These are phyloP conservation scores for Mortierella claussenii DNA, from an alignment of 192 early-diverging fungal species.

Conservation along the genomic window DNA sequence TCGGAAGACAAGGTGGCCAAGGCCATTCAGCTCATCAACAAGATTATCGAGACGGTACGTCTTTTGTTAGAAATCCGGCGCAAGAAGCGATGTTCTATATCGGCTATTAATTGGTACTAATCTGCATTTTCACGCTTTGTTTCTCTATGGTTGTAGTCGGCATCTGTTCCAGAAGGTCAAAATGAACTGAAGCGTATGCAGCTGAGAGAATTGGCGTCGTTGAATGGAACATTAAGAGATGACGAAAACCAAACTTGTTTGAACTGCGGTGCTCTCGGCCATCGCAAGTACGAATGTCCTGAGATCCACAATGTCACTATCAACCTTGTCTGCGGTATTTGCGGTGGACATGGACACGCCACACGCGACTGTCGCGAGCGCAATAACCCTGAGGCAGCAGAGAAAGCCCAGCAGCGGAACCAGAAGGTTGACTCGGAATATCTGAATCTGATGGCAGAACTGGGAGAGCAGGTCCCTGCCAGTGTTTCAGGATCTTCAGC, in stretches of 20 bases:
- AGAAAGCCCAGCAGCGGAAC: slow-evolving; percentile 80
- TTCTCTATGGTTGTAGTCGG: slow-evolving; percentile 58
- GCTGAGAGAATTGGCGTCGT: slow-evolving; percentile 90
- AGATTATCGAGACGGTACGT: slow-evolving; percentile 92
- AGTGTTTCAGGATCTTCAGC: slow-evolving; percentile 9
- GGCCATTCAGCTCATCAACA: slow-evolving; percentile 87
- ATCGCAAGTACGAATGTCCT: slow-evolving; percentile 92
- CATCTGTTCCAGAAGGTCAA: slow-evolving; percentile 92
- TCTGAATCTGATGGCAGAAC: slow-evolving; percentile 92
- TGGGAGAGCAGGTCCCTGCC: slow-evolving; percentile 66
- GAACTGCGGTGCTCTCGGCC: slow-evolving; percentile 93
- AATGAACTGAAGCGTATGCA: slow-evolving; percentile 97
- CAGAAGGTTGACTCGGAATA: slow-evolving; percentile 92
- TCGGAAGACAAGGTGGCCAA: slow-evolving; percentile 87
- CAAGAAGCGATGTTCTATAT: background rate
- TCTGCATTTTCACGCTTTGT: background rate
- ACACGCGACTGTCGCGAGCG: slow-evolving; percentile 92
- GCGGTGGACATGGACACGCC: slow-evolving; percentile 90
- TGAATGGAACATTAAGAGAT: slow-evolving; percentile 97
- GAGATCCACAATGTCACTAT: slow-evolving; percentile 88
- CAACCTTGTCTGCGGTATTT: slow-evolving; percentile 88
- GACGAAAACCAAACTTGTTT: slow-evolving; percentile 94
- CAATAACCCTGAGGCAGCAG: slow-evolving; percentile 83
- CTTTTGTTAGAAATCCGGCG: background rate
- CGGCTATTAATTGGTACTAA: no score